phyloP scores from a whole-genome alignment of 1,284 basidiomycete genomes.

The Kwoniella shivajii region DNA sequence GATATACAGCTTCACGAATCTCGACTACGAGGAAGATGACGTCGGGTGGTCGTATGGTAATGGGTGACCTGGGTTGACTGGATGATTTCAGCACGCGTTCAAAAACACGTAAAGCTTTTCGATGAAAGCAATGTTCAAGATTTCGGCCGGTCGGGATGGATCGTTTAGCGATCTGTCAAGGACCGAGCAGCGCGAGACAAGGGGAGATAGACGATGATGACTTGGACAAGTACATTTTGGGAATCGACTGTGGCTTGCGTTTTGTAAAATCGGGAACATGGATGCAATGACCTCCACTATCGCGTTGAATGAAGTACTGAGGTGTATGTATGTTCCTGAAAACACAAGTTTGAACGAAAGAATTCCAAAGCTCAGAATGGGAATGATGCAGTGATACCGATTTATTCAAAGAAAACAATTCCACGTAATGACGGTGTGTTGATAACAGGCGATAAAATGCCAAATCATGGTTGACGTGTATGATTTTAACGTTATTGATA shows the following conservation, averaged over 20 bases:
- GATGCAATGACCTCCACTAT: background rate
- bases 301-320: background rate
- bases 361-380: background rate
- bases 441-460: conserved; percentile 1
- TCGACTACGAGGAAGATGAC: too few relatives aligned
- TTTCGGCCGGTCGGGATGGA: conserved; percentile 1
- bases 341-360: too few relatives aligned
- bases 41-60: background rate
- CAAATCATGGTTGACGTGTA: conserved; percentile 21
- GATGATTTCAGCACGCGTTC: too few relatives aligned
- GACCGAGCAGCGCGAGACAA: too few relatives aligned
- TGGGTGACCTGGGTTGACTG: background rate
- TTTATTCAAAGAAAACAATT: background rate
- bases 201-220: too few relatives aligned
- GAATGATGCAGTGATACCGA: background rate
- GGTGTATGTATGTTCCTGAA: too few relatives aligned
- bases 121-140: background rate
- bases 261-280: too few relatives aligned
- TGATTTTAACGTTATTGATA: background rate
- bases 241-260: too few relatives aligned
- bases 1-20: too few relatives aligned
- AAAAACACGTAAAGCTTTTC: background rate
- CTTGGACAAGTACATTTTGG: too few relatives aligned
- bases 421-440: conserved; percentile 11
- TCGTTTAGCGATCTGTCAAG: too few relatives aligned